Percentiles rank a stretch among this genome's conserved stretches.
Conservation (phyloP, 2,329 filamentous ascomycete genomes). For the Pestalotiopsis sp. region DNA sequence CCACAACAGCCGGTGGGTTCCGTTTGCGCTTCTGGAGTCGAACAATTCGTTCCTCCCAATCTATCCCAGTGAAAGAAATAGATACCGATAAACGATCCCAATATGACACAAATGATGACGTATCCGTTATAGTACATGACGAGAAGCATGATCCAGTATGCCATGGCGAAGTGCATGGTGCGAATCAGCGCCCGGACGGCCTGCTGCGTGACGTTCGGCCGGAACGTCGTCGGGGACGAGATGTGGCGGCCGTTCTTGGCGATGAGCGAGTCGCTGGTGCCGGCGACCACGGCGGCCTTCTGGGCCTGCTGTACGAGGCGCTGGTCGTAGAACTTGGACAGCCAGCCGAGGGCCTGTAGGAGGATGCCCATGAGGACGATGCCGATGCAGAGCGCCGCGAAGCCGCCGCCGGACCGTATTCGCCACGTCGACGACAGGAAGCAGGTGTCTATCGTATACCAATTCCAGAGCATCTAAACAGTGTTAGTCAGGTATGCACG, state of each 20-base stretch:
- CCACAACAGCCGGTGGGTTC: conserved; percentile 11
- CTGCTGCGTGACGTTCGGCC: conserved; percentile 67
- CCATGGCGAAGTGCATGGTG: conserved; percentile 70
- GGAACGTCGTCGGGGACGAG: conserved; percentile 33
- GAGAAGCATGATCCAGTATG: conserved; percentile 75
- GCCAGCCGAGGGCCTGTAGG: conserved; percentile 72
- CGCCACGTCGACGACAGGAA: conserved; percentile 73
- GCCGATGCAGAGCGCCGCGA: conserved; percentile 79
- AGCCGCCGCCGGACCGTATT: conserved; percentile 68
- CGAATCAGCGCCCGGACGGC: conserved; percentile 66
- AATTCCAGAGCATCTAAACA: conserved; percentile 76
- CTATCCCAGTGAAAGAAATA: conserved; percentile 75
- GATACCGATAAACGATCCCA: conserved; percentile 71
- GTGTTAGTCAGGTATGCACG: not conserved
- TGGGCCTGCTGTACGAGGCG: conserved; percentile 54
- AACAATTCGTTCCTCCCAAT: not conserved
- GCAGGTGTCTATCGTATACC: conserved; percentile 70
- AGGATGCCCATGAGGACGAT: conserved; percentile 71
- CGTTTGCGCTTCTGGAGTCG: not conserved
- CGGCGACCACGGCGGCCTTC: conserved; percentile 20
- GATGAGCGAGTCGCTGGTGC: conserved; percentile 9
- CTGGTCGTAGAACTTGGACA: conserved; percentile 71
- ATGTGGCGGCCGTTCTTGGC: conserved; percentile 9
- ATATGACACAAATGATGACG: conserved; percentile 78
- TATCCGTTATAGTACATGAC: conserved; percentile 62